Conservation (phyloP, 208 protist genomes). For the Leishmania martiniquensis region DNA sequence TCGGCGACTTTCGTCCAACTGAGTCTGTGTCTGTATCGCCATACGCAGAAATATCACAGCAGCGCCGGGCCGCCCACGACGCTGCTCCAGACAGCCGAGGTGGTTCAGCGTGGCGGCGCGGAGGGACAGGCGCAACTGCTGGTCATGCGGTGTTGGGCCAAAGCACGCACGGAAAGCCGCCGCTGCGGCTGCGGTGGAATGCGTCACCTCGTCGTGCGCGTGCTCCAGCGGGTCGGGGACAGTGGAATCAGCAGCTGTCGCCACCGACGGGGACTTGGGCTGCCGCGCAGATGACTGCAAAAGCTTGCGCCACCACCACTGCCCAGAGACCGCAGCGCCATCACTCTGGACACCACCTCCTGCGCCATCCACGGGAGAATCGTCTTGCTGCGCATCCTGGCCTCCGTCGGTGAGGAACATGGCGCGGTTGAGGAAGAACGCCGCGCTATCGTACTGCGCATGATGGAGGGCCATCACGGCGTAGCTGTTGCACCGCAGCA, state of each 20-base stretch:
- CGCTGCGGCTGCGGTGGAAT: constrained; percentile 11
- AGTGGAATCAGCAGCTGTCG: background rate
- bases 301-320: constrained; percentile 32
- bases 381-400: constrained; percentile 16
- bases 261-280: background rate
- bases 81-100: constrained; percentile 87
- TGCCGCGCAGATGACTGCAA: constrained; percentile 9
- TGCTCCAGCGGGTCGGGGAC: constrained; percentile 3
- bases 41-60: constrained; percentile 71
- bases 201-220: constrained; percentile 1
- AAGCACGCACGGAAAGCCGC: constrained; percentile 25
- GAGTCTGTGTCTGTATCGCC: constrained; percentile 59
- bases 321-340: background rate
- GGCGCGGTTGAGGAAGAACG: constrained; percentile 76
- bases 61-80: constrained; percentile 55
- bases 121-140: constrained; percentile 54
- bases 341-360: background rate
- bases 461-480: constrained; percentile 74
- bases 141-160: constrained; percentile 17
- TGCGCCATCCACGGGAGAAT: background rate
- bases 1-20: constrained; percentile 33
- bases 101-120: constrained; percentile 91
- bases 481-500: constrained; percentile 82
- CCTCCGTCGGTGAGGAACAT: constrained; percentile 80
- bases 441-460: constrained; percentile 52